Evolutionary conservation across 1,139 yeast species (phyloP).

Genomic region (Sugiyamaella castrensis): DNA sequence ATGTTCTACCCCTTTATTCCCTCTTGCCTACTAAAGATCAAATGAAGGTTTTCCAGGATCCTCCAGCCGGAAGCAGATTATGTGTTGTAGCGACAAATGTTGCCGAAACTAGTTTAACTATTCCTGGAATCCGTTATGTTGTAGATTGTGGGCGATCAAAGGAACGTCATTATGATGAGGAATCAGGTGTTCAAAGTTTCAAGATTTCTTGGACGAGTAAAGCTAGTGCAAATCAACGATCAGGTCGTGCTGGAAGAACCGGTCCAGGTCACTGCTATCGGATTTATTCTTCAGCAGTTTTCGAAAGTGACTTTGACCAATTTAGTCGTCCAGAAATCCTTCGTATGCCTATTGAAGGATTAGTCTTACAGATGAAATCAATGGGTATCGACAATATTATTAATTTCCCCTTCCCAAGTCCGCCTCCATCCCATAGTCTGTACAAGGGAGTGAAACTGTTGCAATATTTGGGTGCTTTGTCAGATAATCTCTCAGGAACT

Average conservation of each 20-base stretch:
- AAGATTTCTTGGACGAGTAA: conserved; percentile 91
- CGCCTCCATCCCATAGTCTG: conserved; percentile 68
- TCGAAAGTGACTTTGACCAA: conserved; percentile 76
- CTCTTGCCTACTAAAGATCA: conserved; percentile 89
- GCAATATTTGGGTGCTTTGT: conserved; percentile 76
- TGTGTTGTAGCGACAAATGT: conserved; percentile 97
- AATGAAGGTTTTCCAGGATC: conserved; percentile 83
- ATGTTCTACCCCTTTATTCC: conserved; percentile 89
- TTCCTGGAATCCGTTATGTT: conserved; percentile 93
- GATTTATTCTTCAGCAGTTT: conserved; percentile 91
- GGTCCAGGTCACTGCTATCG: conserved; percentile 99
- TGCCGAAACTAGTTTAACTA: conserved; percentile 95
- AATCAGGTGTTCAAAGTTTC: conserved; percentile 88
- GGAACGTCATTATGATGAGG: conserved; percentile 78
- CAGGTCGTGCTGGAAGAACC: conserved; percentile 99
- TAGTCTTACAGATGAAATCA: conserved; percentile 89
- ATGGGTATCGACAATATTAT: conserved; percentile 92
- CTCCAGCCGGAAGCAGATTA: conserved; percentile 80
- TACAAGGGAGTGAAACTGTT: conserved; percentile 65
- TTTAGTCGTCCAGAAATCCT: conserved; percentile 87
- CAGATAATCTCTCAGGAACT: conserved; percentile 41
- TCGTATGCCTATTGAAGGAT: conserved; percentile 94
- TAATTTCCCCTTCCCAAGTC: conserved; percentile 96
- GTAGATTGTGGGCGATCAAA: conserved; percentile 94
- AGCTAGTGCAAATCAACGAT: conserved; percentile 92